phyloP scores from a whole-genome alignment of 768 basidiomycete species.

The Hypholoma sublateritium region DNA sequence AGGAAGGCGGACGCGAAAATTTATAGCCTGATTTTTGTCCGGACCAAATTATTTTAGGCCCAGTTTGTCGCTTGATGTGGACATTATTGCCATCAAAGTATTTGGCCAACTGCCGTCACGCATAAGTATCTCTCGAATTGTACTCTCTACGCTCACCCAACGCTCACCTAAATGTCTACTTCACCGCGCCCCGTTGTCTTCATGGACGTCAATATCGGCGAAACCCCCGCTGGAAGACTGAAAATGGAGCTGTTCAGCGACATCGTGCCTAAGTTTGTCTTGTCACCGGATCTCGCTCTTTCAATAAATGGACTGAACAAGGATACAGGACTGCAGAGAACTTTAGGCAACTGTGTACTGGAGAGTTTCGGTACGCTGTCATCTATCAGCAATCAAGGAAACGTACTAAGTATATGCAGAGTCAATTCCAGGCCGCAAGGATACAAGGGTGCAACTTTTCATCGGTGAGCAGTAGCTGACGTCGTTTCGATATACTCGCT shows the following conservation, averaged over 20 bases:
- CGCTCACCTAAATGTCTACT: constrained; percentile 27
- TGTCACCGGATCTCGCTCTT: not conserved
- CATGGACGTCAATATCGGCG: constrained; percentile 96
- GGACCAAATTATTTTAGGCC: not conserved
- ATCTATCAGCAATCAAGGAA: not conserved
- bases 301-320: constrained; percentile 2
- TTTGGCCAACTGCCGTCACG: no score
- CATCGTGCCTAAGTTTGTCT: constrained; percentile 85
- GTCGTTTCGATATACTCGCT: not conserved
- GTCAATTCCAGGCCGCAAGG: constrained; percentile 86
- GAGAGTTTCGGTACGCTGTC: constrained; percentile 78
- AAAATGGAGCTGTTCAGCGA: constrained; percentile 99
- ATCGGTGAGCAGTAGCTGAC: constrained; percentile 56
- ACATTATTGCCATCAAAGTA: not conserved
- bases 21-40: not conserved
- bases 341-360: constrained; percentile 95
- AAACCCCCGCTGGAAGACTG: constrained; percentile 90
- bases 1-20: not conserved
- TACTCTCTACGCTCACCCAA: no score
- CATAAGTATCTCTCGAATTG: no score
- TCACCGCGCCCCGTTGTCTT: constrained; percentile 83
- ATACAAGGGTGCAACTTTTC: constrained; percentile 90
- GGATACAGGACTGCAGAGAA: constrained; percentile 88
- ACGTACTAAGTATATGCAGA: constrained; percentile 34
- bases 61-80: not conserved